These are phyloP conservation scores for Backusella circina DNA, from an alignment of 192 early-diverging fungal genomes.

Conservation along the genomic window DNA sequence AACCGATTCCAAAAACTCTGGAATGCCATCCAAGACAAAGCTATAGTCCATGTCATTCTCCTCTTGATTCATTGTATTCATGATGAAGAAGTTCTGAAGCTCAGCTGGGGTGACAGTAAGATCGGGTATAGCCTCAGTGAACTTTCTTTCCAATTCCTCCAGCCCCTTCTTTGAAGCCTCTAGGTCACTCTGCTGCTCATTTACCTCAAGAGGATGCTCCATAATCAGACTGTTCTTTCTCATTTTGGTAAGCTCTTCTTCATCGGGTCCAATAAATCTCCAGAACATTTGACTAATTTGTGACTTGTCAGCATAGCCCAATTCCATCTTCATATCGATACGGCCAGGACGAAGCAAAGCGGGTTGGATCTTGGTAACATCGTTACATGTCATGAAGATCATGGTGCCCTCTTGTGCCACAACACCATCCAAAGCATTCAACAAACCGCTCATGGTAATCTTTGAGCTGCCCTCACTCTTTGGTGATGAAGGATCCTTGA, in stretches of 20 bases:
- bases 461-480: slow-evolving; percentile 1
- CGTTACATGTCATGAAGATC: slow-evolving; percentile 52
- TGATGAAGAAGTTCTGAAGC: slow-evolving; percentile 33
- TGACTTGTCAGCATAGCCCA: slow-evolving; percentile 44
- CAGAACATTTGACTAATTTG: slow-evolving; percentile 43
- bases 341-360: slow-evolving; percentile 54
- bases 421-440: slow-evolving; percentile 53
- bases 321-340: slow-evolving; percentile 47
- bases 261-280: slow-evolving; percentile 9
- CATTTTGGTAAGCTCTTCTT: background rate
- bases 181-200: background rate
- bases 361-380: slow-evolving; percentile 38
- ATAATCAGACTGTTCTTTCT: background rate
- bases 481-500: slow-evolving; percentile 17
- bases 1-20: slow-evolving; percentile 19
- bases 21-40: slow-evolving; percentile 12
- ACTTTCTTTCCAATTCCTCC: background rate
- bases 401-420: slow-evolving; percentile 47
- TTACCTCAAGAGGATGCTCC: background rate
- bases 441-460: slow-evolving; percentile 39
- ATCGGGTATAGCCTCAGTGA: slow-evolving; percentile 14
- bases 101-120: slow-evolving; percentile 23
- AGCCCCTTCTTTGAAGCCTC: background rate
- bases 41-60: background rate
- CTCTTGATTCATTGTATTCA: slow-evolving; percentile 4